Conservation (phyloP, 1,284 basidiomycete genomes). For the Exobasidium cylindrosporum region DNA sequence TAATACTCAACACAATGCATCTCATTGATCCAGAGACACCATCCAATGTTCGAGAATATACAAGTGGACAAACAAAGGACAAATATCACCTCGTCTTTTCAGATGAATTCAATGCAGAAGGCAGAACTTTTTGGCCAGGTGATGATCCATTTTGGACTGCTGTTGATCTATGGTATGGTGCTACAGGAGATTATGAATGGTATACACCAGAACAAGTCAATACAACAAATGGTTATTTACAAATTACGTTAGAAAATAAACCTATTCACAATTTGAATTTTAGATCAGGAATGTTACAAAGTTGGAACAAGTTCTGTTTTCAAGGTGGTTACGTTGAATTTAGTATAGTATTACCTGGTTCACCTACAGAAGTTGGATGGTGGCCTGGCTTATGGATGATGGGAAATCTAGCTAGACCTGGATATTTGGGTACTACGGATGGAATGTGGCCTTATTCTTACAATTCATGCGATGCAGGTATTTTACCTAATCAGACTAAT, state of each 20-base stretch:
- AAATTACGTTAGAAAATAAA: constrained; percentile 39
- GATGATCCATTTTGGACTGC: constrained; percentile 54
- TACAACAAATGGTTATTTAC: constrained; percentile 40
- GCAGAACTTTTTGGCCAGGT: constrained; percentile 60
- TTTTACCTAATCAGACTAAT: constrained; percentile 44
- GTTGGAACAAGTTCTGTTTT: constrained; percentile 56
- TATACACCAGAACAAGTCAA: constrained; percentile 53
- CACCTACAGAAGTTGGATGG: constrained; percentile 55
- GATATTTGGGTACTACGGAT: constrained; percentile 51
- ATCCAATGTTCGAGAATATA: constrained; percentile 23
- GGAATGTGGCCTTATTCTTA: constrained; percentile 57
- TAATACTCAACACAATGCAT: constrained; percentile 20
- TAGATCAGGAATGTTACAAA: constrained; percentile 53
- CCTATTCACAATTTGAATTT: constrained; percentile 48
- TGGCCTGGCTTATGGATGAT: constrained; percentile 58
- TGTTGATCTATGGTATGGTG: constrained; percentile 52
- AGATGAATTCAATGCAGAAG: constrained; percentile 75
- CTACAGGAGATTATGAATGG: constrained; percentile 54
- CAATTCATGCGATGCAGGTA: constrained; percentile 53
- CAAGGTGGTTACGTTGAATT: constrained; percentile 54
- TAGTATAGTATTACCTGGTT: constrained; percentile 37
- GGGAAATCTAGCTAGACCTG: constrained; percentile 51
- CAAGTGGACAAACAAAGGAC: constrained; percentile 10
- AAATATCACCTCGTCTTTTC: constrained; percentile 62
- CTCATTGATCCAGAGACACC: constrained; percentile 46